Percentiles rank a stretch among this genome's conserved stretches.
These are phyloP conservation scores for Rhododendron ferrugineum DNA, from an alignment of 148 eudicot species.

Conservation along the genomic window DNA sequence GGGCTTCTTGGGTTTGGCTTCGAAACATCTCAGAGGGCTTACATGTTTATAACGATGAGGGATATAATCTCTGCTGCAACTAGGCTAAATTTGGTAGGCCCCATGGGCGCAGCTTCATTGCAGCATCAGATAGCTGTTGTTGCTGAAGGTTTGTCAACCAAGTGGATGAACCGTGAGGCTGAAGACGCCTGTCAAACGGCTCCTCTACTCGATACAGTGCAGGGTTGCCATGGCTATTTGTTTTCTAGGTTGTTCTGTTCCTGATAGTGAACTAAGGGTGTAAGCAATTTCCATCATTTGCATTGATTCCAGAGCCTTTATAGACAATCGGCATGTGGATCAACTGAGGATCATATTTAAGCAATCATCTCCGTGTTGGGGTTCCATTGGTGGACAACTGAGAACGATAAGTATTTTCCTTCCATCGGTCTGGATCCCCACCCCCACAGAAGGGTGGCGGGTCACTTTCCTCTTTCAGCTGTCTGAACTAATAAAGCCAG, in stretches of 20 bases:
- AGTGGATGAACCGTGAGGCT: slow-evolving; percentile 66
- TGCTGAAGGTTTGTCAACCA: slow-evolving; percentile 55
- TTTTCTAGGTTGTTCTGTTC: slow-evolving; percentile 88
- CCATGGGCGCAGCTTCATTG: slow-evolving; percentile 67
- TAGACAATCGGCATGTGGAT: background rate
- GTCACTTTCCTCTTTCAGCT: no score
- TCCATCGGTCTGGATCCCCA: no score
- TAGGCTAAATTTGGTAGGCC: slow-evolving; percentile 80
- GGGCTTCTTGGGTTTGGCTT: slow-evolving; percentile 63
- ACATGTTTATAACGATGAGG: slow-evolving; percentile 63
- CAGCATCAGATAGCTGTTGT: slow-evolving; percentile 59
- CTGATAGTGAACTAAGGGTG: slow-evolving; percentile 17
- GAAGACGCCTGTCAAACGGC: slow-evolving; percentile 87
- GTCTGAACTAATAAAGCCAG: no score
- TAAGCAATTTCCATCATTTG: background rate
- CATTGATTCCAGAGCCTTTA: background rate
- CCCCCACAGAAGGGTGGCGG: no score
- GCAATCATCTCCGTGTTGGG: background rate
- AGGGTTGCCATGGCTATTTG: slow-evolving; percentile 83
- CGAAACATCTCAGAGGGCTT: slow-evolving; percentile 61
- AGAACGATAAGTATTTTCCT: background rate
- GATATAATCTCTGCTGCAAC: slow-evolving; percentile 90
- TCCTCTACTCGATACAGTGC: slow-evolving; percentile 78
- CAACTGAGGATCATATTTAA: background rate
- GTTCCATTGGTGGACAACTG: background rate